phyloP scores from a whole-genome alignment of 176 grass and related monocot species.

The Hyparrhenia diplandra region DNA sequence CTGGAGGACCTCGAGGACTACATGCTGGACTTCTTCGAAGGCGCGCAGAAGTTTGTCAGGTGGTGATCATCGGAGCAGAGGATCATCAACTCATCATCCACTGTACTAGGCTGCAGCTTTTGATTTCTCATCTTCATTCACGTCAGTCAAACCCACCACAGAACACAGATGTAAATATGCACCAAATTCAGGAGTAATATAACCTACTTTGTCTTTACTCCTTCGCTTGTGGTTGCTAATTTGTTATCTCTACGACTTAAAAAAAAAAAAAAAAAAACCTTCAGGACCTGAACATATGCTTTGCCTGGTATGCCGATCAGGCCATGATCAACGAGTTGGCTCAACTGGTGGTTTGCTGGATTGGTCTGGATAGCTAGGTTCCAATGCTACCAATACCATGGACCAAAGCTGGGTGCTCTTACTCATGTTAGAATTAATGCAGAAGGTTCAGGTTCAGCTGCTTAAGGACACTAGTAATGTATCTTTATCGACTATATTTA shows the following conservation, averaged over 20 bases:
- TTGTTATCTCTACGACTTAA: neutral
- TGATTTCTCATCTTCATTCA: neutral
- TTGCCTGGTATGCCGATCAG: no score
- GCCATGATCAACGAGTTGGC: neutral
- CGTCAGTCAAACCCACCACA: neutral
- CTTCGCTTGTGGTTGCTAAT: no score
- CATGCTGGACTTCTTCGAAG: conserved; percentile 89
- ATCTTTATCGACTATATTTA: no score
- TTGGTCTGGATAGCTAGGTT: neutral
- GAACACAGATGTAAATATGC: neutral
- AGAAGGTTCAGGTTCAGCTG: no score
- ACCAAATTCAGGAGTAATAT: neutral
- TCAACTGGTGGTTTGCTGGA: neutral
- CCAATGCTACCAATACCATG: neutral
- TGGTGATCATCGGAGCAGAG: conserved; percentile 8
- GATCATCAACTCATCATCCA: neutral
- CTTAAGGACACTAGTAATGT: no score
- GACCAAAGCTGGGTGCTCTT: no score
- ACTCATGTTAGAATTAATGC: no score
- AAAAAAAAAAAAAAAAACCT: neutral
- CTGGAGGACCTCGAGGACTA: conserved; percentile 78
- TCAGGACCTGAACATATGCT: neutral
- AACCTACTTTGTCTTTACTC: neutral
- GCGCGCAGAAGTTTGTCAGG: conserved; percentile 40
- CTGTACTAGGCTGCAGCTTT: neutral